These are phyloP conservation scores for Hymenoscyphus fraxineus DNA, from an alignment of 2,329 filamentous ascomycete genomes.

Conservation along the genomic window DNA sequence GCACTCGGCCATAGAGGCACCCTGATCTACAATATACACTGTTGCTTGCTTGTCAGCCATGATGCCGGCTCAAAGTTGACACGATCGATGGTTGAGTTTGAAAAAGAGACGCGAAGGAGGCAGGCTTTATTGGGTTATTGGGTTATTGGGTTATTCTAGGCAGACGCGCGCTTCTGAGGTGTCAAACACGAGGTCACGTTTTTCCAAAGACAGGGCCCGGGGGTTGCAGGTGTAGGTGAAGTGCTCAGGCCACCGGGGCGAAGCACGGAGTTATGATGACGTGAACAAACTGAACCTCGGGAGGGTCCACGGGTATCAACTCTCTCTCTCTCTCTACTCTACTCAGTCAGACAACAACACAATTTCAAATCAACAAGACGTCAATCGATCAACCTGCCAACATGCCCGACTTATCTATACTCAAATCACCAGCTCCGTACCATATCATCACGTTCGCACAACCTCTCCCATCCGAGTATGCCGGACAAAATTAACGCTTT, in stretches of 20 bases:
- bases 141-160: slow-evolving; percentile 8
- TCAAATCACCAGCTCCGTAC: slow-evolving; percentile 67
- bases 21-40: slow-evolving; percentile 87
- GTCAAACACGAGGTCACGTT: not conserved
- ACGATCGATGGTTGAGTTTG: not conserved
- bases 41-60: slow-evolving; percentile 95
- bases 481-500: slow-evolving; percentile 17
- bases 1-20: slow-evolving; percentile 73
- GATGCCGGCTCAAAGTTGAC: slow-evolving; percentile 22
- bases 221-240: not conserved
- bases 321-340: no score
- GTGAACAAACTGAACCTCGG: no score
- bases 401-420: slow-evolving; percentile 37
- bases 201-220: not conserved
- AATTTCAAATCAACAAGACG: not conserved
- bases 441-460: slow-evolving; percentile 65
- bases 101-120: not conserved
- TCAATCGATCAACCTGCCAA: slow-evolving; percentile 14
- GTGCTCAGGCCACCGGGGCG: not conserved
- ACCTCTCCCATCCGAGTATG: slow-evolving; percentile 2
- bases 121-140: not conserved
- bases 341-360: not conserved
- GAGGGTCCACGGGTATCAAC: not conserved
- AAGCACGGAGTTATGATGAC: not conserved
- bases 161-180: slow-evolving; percentile 12